phyloP scores from a whole-genome alignment of 1,284 basidiomycete genomes.

The Megacollybia platyphylla region DNA sequence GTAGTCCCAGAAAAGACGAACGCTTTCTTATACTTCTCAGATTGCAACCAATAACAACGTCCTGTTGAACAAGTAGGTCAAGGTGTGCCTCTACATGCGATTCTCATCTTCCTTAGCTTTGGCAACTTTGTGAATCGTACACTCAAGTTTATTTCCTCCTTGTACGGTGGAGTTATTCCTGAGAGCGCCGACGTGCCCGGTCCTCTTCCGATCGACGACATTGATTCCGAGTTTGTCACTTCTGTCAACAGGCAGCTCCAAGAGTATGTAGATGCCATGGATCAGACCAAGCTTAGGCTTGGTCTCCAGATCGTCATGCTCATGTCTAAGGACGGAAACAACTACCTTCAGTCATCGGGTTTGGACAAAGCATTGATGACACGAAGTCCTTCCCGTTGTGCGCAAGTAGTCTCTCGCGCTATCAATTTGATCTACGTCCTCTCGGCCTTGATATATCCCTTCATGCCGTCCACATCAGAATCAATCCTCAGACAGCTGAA shows the following conservation, averaged over 20 bases:
- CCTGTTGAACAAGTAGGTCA: constrained; percentile 77
- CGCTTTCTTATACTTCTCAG: constrained; percentile 19
- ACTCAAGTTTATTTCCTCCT: constrained; percentile 85
- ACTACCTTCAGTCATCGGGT: constrained; percentile 85
- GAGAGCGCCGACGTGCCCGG: constrained; percentile 63
- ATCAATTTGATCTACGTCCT: constrained; percentile 92
- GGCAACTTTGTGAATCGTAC: constrained; percentile 97
- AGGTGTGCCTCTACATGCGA: constrained; percentile 3
- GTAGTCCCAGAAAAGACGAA: constrained; percentile 12
- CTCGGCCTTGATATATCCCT: constrained; percentile 81
- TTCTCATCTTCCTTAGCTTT: constrained; percentile 38
- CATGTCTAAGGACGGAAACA: constrained; percentile 87
- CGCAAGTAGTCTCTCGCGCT: constrained; percentile 81
- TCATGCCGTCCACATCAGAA: constrained; percentile 88
- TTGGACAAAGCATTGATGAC: constrained; percentile 86
- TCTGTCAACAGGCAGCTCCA: constrained; percentile 74
- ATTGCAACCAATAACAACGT: constrained; percentile 91
- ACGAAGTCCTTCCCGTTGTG: constrained; percentile 75
- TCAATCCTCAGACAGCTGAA: constrained; percentile 84
- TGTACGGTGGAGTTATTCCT: constrained; percentile 75
- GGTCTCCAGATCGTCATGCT: constrained; percentile 86
- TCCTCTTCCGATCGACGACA: constrained; percentile 49
- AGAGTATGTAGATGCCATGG: constrained; percentile 84
- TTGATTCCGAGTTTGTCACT: constrained; percentile 69
- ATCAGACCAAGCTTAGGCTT: constrained; percentile 80